phyloP scores from a whole-genome alignment of 805 yeast genomes.

The Suhomyces prunicola region DNA sequence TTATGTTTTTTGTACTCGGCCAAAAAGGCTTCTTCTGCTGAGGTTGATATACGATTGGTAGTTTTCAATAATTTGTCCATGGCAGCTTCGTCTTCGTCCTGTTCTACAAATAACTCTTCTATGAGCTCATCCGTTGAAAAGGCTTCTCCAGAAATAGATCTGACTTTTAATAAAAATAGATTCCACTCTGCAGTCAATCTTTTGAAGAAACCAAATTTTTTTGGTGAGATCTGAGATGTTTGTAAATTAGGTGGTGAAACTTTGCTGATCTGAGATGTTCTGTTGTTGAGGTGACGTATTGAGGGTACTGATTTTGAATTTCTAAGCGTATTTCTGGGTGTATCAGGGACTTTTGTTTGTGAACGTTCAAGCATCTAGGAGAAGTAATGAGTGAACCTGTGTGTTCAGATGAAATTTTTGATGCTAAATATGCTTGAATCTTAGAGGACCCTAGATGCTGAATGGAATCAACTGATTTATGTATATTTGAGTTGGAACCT shows the following conservation, averaged over 20 bases:
- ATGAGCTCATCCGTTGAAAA: constrained; percentile 48
- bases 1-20: constrained; percentile 29
- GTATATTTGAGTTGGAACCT: not conserved
- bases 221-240: not conserved
- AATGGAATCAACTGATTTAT: not conserved
- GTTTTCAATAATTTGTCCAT: constrained; percentile 20
- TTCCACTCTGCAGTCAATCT: constrained; percentile 40
- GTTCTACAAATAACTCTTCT: constrained; percentile 47
- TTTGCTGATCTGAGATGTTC: constrained; percentile 1
- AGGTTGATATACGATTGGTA: constrained; percentile 17
- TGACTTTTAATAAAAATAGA: constrained; percentile 30
- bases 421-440: not conserved
- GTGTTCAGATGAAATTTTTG: not conserved
- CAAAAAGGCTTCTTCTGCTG: constrained; percentile 31
- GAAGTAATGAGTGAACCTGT: not conserved
- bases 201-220: constrained; percentile 30
- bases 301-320: constrained; percentile 7
- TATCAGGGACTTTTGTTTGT: not conserved
- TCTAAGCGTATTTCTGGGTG: constrained; percentile 1
- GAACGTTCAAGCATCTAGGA: not conserved
- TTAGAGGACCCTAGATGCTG: not conserved
- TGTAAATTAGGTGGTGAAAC: not conserved
- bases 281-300: not conserved
- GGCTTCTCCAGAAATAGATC: constrained; percentile 46
- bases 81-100: constrained; percentile 27